phyloP scores from a whole-genome alignment of 805 yeast species.

The Candida succiphila region DNA sequence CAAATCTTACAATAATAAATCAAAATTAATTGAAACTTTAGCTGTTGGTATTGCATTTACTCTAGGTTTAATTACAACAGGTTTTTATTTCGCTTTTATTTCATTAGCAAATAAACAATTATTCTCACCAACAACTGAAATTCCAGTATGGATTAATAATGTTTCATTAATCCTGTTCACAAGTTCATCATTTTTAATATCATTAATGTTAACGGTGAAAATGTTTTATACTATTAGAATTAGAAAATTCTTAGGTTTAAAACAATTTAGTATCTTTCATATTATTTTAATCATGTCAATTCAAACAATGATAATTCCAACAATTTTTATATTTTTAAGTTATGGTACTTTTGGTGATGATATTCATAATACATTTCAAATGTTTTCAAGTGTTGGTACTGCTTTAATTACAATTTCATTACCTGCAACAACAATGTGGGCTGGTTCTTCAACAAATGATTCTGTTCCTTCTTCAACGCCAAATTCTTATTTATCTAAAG shows the following conservation, averaged over 20 bases:
- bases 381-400: conserved; percentile 42
- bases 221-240: conserved; percentile 58
- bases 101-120: conserved; percentile 30
- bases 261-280: conserved; percentile 77
- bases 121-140: conserved; percentile 10
- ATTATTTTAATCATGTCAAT: conserved; percentile 69
- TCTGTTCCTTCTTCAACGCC: conserved; percentile 29
- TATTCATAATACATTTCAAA: conserved; percentile 21
- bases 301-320: conserved; percentile 77
- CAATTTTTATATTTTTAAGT: conserved; percentile 52
- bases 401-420: conserved; percentile 60
- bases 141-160: conserved; percentile 30
- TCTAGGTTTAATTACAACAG: conserved; percentile 46
- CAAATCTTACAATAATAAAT: conserved; percentile 35
- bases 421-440: conserved; percentile 88
- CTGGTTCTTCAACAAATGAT: conserved; percentile 51
- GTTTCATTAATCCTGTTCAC: conserved; percentile 58
- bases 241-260: conserved; percentile 68
- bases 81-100: conserved; percentile 47
- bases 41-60: conserved; percentile 28
- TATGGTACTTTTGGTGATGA: conserved; percentile 26
- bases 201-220: conserved; percentile 53
- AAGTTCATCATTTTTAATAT: conserved; percentile 53
- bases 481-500: conserved; percentile 13
- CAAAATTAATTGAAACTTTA: conserved; percentile 28